Conservation (phyloP, 2,329 filamentous ascomycete genomes). For the Onygenales sp. region DNA sequence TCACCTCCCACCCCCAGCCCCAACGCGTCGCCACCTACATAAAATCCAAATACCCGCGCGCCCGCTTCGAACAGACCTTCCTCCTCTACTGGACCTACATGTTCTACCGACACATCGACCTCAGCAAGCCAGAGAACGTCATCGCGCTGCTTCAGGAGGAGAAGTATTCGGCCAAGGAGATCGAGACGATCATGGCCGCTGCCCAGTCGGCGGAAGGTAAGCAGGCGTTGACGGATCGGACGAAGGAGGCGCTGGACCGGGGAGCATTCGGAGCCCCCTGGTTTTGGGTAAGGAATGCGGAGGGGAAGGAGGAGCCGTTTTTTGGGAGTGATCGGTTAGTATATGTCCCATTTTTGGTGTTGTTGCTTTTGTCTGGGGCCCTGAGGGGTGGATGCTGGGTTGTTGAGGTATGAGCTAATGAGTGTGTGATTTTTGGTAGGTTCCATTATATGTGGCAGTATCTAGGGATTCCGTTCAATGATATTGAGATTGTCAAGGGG, state of each 20-base stretch:
- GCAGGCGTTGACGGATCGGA: constrained; percentile 47
- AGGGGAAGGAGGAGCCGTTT: constrained; percentile 13
- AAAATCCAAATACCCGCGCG: constrained; percentile 45
- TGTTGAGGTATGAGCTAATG: not conserved
- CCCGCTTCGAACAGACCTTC: constrained; percentile 46
- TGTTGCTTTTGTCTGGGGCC: too few species aligned
- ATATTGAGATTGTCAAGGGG: constrained; percentile 6
- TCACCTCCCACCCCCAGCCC: constrained; percentile 36
- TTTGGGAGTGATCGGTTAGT: constrained; percentile 13
- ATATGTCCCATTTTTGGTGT: too few species aligned
- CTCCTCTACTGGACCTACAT: constrained; percentile 49
- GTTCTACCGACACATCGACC: constrained; percentile 53
- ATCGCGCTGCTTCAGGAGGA: constrained; percentile 27
- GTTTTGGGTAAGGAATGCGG: constrained; percentile 54
- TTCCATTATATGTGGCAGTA: constrained; percentile 15
- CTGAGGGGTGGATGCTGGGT: not conserved
- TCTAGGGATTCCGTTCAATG: constrained; percentile 10
- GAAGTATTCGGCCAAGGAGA: constrained; percentile 43
- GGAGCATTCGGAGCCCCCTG: constrained; percentile 73
- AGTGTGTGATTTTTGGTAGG: not conserved
- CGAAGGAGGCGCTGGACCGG: constrained; percentile 50
- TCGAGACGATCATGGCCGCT: constrained; percentile 46
- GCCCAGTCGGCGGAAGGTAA: constrained; percentile 43
- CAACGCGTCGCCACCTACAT: constrained; percentile 59
- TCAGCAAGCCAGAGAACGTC: constrained; percentile 51